A percentile compares a stretch with the other conserved stretches of the same genome.
These are phyloP conservation scores for Diaporthe longicolla DNA, from an alignment of 2,329 filamentous ascomycete species.

Conservation along the genomic window DNA sequence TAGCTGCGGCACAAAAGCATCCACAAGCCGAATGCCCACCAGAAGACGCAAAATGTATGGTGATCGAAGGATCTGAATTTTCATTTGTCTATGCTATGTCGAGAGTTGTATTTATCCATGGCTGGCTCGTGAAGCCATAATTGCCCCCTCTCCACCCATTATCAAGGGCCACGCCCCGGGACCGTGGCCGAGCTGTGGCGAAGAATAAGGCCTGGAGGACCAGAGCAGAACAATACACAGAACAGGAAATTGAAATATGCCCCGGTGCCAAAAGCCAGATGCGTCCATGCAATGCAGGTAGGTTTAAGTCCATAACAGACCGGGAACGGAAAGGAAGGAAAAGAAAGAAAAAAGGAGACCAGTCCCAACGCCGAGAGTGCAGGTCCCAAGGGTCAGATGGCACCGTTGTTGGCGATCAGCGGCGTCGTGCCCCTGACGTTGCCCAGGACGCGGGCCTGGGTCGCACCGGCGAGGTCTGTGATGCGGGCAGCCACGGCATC, in stretches of 20 bases:
- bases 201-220: background rate
- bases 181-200: background rate
- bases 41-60: background rate
- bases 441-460: slow-evolving; percentile 59
- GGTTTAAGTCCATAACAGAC: background rate
- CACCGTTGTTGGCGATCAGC: slow-evolving; percentile 71
- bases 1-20: background rate
- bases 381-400: background rate
- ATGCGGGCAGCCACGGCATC: slow-evolving; percentile 62
- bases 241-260: background rate
- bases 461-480: slow-evolving; percentile 64
- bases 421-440: slow-evolving; percentile 63
- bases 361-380: background rate
- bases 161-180: background rate
- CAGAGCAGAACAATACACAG: slow-evolving; percentile 8
- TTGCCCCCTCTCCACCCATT: background rate
- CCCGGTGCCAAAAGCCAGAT: background rate
- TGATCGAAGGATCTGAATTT: background rate
- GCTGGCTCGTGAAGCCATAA: background rate
- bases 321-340: too few species aligned
- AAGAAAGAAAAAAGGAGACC: background rate
- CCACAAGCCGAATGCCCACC: background rate
- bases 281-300: slow-evolving; percentile 16
- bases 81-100: slow-evolving; percentile 13
- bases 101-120: slow-evolving; percentile 10